These are phyloP conservation scores for Magnolia kwangsiensis DNA, from an alignment of 164 flowering plant species.

Conservation along the genomic window DNA sequence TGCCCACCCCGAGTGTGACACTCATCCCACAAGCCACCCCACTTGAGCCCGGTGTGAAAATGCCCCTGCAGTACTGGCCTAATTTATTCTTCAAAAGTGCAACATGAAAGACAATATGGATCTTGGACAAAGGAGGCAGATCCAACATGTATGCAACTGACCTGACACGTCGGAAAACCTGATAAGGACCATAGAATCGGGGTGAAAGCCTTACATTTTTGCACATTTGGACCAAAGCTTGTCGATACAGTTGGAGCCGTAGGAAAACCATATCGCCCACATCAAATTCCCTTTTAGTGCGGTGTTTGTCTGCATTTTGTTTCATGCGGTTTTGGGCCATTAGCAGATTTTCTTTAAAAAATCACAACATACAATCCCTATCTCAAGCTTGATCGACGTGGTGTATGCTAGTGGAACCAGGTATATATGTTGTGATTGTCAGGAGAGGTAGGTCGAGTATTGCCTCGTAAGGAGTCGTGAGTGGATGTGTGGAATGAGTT, in stretches of 20 bases:
- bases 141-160: neutral
- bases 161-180: neutral
- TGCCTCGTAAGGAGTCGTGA: neutral
- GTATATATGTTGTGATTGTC: neutral
- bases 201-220: neutral
- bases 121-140: neutral
- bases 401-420: neutral
- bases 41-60: no score
- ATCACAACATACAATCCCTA: neutral
- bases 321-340: slow-evolving; percentile 1
- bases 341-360: neutral
- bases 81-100: neutral
- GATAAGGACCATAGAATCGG: neutral
- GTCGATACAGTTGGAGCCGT: neutral
- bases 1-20: no score
- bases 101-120: neutral
- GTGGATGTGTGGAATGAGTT: neutral
- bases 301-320: neutral
- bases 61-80: no score
- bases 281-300: neutral
- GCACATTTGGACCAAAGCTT: neutral
- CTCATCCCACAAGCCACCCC: no score
- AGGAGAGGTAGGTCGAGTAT: neutral
- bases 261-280: neutral
- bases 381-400: neutral